These are phyloP conservation scores for Plectosphaerella cucumerina DNA, from an alignment of 2,329 filamentous ascomycete genomes.

Conservation along the genomic window DNA sequence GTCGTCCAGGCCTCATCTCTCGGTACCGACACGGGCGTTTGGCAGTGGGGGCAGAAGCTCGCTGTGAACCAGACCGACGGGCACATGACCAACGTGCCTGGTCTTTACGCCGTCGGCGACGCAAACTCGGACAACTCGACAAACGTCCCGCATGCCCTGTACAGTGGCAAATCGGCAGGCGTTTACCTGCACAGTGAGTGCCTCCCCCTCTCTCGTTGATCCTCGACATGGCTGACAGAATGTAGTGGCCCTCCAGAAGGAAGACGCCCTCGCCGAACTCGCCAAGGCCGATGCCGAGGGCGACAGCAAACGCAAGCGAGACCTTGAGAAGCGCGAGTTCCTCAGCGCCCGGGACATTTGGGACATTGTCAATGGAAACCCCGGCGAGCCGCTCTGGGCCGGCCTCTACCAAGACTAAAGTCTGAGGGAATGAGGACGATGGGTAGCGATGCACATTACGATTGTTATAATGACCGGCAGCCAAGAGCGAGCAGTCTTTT, in stretches of 20 bases:
- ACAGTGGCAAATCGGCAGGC: slow-evolving; percentile 52
- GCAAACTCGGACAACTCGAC: slow-evolving; percentile 56
- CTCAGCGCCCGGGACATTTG: slow-evolving; percentile 37
- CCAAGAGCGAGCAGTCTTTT: neutral
- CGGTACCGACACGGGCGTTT: slow-evolving; percentile 42
- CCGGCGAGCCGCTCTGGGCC: slow-evolving; percentile 39
- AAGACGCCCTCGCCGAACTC: slow-evolving; percentile 29
- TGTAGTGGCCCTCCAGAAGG: slow-evolving; percentile 37
- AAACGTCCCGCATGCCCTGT: slow-evolving; percentile 59
- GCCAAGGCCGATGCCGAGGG: slow-evolving; percentile 20
- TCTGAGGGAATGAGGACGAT: no score
- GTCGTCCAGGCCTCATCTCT: slow-evolving; percentile 43
- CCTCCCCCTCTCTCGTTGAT: neutral
- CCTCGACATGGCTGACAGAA: neutral
- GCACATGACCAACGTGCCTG: slow-evolving; percentile 45
- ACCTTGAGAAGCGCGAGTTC: slow-evolving; percentile 14
- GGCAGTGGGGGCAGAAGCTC: slow-evolving; percentile 38
- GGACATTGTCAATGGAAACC: slow-evolving; percentile 38
- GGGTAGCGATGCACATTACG: no score
- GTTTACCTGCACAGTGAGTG: slow-evolving; percentile 53
- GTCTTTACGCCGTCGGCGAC: slow-evolving; percentile 56
- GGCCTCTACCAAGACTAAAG: slow-evolving; percentile 27
- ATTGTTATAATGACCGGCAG: no score
- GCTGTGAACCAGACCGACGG: slow-evolving; percentile 34
- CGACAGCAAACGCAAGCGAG: slow-evolving; percentile 18